Evolutionary conservation across 2,329 filamentous ascomycete genomes (phyloP).

Genomic region (Venturiaceae sp.): DNA sequence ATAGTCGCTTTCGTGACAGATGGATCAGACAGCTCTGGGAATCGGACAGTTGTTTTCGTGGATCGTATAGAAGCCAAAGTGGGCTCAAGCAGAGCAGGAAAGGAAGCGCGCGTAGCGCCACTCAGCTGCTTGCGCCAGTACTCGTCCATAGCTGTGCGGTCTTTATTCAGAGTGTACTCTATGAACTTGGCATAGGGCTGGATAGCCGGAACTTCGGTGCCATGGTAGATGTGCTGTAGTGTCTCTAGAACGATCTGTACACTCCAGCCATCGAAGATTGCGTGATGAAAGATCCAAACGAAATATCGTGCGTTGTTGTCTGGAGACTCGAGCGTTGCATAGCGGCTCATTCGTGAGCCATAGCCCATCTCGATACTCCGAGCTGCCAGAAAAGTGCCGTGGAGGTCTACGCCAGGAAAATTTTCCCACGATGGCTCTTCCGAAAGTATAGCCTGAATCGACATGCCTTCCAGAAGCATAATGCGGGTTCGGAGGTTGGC

Average conservation of each 20-base stretch:
- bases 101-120: slow-evolving; percentile 36
- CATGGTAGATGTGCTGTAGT: slow-evolving; percentile 35
- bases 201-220: slow-evolving; percentile 16
- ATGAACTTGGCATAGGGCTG: slow-evolving; percentile 37
- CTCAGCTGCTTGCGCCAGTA: slow-evolving; percentile 39
- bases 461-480: too few species aligned
- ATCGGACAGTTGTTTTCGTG: background rate
- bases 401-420: too few species aligned
- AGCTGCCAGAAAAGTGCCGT: too few species aligned
- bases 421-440: too few species aligned
- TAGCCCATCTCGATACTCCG: too few species aligned
- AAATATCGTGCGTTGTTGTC: too few species aligned
- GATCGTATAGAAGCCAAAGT: too few species aligned
- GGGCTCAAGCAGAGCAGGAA: slow-evolving; percentile 38
- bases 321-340: too few species aligned
- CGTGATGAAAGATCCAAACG: slow-evolving; percentile 61
- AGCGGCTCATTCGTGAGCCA: background rate
- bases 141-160: too few species aligned
- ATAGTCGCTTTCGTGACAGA: slow-evolving; percentile 40
- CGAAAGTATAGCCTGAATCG: too few species aligned
- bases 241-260: slow-evolving; percentile 65
- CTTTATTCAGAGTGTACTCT: too few species aligned
- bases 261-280: slow-evolving; percentile 87
- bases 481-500: too few species aligned
- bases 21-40: slow-evolving; percentile 16